Evolutionary conservation across 148 eudicot genomes (phyloP), one percentile per base, ranked within the genome.

Genomic region (Camellia lanceoleosa): DNA sequence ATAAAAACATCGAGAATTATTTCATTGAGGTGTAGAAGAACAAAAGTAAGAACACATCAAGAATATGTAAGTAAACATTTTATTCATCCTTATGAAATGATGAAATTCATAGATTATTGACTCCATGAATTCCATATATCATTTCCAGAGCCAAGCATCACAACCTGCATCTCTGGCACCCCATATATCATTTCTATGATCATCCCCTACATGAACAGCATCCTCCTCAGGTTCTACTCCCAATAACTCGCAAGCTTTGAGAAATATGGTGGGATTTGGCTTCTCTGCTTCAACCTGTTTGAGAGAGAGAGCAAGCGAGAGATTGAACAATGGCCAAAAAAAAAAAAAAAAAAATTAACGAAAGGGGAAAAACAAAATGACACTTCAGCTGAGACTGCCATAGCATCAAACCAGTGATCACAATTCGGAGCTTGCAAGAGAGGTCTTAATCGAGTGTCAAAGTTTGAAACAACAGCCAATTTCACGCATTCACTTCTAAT

Each of bases 141-240:
- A 90, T 49, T 98, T 98, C 98, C 99, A 96, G 43, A 96, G 94
- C 99, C 99, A 96, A 78, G 97, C 98, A 83, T 96, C 99, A 86
- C 95, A 93, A 68, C 99, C 99, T 30, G 38, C 0, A 30, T 30
- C 38, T 30, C 38, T 30, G 38, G 38, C 38, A 30, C 38, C 38
- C 38, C 99, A 96, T 79, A 96, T 79, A 78, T 96, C 99, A 73
- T 96, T 96, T 80, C 99, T 86, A 70, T 98, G 95, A 71, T 96
- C 99, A 87, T 96, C 99, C 38, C 99, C 99, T 38, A 96, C 97
- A 78, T 96, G 99, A 84, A 96, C 99, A 59, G 88, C 98, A 86
- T 96, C 99, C 88, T 92, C 97, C 6, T 23, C 30, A 23, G 30
- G 99, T 54, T 93, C 81, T 76, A 96, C 94, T 74, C 87, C 95